Conservation (phyloP, 2,329 filamentous ascomycete species). For the Alternaria conjuncta region DNA sequence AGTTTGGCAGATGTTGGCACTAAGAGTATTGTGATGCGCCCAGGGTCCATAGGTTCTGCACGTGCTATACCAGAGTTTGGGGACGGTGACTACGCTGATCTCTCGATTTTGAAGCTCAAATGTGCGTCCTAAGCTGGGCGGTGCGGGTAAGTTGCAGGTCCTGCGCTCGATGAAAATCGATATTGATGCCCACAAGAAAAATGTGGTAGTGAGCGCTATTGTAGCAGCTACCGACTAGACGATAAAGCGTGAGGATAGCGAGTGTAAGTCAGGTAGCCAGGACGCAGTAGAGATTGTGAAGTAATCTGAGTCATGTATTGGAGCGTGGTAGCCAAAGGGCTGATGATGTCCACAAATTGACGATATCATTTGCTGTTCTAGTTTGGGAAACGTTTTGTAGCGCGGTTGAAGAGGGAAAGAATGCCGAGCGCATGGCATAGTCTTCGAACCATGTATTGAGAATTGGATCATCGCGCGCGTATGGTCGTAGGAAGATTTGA, state of each 20-base stretch:
- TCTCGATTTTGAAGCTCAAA: background rate
- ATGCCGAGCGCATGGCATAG: background rate
- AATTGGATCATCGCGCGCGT: background rate
- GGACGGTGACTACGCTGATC: background rate
- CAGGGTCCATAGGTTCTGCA: background rate
- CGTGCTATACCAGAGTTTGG: background rate
- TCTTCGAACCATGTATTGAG: background rate
- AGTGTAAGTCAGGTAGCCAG: background rate
- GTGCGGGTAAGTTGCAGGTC: background rate
- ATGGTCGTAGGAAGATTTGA: background rate
- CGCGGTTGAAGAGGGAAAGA: background rate
- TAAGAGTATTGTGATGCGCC: background rate
- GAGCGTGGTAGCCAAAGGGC: background rate
- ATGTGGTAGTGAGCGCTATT: background rate
- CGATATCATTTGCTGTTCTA: background rate
- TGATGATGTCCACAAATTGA: background rate
- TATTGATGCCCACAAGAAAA: background rate
- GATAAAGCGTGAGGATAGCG: background rate
- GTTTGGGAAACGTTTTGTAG: background rate
- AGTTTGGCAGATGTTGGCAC: background rate
- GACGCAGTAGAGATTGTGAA: background rate
- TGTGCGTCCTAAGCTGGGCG: background rate
- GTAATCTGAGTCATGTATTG: background rate
- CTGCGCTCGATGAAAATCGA: background rate
- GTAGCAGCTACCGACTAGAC: background rate